phyloP scores from a whole-genome alignment of 2,329 filamentous ascomycete genomes.

The Ceratocystis cubensis region DNA sequence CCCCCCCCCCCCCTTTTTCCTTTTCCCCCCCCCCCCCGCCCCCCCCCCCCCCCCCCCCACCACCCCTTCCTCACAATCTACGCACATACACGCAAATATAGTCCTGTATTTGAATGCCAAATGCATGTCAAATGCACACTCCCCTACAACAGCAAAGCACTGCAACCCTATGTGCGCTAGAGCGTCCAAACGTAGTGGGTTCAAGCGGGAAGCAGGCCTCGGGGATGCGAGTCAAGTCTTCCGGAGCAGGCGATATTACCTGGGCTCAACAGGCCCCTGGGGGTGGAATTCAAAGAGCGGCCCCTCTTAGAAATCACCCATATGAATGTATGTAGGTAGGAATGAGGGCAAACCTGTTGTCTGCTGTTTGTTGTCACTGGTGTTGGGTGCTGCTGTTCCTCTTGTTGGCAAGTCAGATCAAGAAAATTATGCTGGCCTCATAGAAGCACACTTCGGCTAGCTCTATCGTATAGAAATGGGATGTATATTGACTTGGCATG shows the following conservation, averaged over 20 bases:
- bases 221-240: conserved; percentile 7
- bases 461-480: not conserved
- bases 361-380: not conserved
- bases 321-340: not conserved
- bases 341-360: not conserved
- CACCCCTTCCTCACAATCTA: not conserved
- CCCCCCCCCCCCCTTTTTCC: too few species aligned
- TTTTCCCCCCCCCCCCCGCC: too few species aligned
- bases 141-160: conserved; percentile 9
- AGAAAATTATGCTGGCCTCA: not conserved
- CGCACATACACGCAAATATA: conserved; percentile 3
- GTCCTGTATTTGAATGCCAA: conserved; percentile 2
- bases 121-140: conserved; percentile 8
- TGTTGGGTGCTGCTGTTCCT: not conserved
- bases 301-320: not conserved
- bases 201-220: conserved; percentile 14
- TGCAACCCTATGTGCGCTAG: conserved; percentile 1
- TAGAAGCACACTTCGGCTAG: not conserved
- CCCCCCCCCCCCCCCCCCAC: not conserved
- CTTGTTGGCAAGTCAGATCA: not conserved
- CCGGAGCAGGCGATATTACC: conserved; percentile 7
- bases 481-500: not conserved
- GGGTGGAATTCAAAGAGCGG: not conserved
- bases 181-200: conserved; percentile 6
- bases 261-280: conserved; percentile 2